phyloP scores from a whole-genome alignment of 176 grass and related monocot genomes.

The Puccinellia tenuiflora region DNA sequence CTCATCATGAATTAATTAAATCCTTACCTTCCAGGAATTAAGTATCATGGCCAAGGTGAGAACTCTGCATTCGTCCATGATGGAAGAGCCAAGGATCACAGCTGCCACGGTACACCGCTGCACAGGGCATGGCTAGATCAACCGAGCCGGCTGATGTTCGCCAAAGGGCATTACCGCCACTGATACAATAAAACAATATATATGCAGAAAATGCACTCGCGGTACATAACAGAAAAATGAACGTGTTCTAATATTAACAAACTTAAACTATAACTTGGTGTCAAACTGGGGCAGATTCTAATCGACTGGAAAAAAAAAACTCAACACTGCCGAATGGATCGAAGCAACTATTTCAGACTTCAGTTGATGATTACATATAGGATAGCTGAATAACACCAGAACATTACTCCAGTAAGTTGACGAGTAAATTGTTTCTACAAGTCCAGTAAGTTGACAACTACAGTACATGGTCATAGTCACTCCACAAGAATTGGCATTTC shows the following conservation, averaged over 20 bases:
- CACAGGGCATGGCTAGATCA: too few species aligned
- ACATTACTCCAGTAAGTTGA: neutral
- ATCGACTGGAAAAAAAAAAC: neutral
- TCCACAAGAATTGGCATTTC: neutral
- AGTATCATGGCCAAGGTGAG: too few species aligned
- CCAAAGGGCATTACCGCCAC: neutral
- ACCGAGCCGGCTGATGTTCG: too few species aligned
- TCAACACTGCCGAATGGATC: neutral
- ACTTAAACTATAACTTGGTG: neutral
- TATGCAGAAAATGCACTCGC: neutral
- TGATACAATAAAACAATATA: neutral
- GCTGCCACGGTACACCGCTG: too few species aligned
- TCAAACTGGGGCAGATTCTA: neutral
- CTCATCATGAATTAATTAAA: too few species aligned
- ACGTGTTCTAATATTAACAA: neutral
- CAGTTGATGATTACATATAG: neutral
- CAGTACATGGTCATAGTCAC: neutral
- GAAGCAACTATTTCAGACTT: neutral
- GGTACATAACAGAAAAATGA: neutral
- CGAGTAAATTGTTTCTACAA: neutral
- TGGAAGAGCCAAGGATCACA: too few species aligned
- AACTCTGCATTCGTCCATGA: too few species aligned
- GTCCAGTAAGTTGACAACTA: neutral
- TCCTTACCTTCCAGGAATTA: too few species aligned
- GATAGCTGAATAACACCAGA: neutral